These are phyloP conservation scores for Phytomonas serpens DNA, from an alignment of 208 protist species.

Conservation along the genomic window DNA sequence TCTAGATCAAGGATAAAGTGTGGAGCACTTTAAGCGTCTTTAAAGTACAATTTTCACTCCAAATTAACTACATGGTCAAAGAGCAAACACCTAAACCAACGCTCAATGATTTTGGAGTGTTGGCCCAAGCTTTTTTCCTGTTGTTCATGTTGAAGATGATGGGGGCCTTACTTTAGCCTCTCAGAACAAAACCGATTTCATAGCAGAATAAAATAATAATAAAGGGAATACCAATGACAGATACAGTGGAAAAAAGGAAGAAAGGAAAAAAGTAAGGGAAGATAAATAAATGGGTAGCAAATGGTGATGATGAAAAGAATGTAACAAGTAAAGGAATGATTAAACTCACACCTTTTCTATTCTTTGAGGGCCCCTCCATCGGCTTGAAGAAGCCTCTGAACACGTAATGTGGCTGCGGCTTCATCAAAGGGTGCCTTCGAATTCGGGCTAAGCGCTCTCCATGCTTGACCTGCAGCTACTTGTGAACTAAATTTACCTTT, in stretches of 20 bases:
- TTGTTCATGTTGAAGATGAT: background rate
- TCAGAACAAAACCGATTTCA: background rate
- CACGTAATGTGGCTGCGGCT: slow-evolving; percentile 36
- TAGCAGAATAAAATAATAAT: slow-evolving; percentile 6
- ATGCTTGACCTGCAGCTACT: slow-evolving; percentile 20
- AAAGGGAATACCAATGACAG: background rate
- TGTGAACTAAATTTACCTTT: slow-evolving; percentile 11
- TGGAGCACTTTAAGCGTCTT: background rate
- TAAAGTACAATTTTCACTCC: background rate
- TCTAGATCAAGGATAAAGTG: background rate
- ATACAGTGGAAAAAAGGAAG: background rate
- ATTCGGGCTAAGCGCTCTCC: slow-evolving; percentile 28
- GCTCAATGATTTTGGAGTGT: background rate
- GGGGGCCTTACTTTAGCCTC: background rate
- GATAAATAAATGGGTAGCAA: background rate
- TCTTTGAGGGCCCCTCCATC: background rate
- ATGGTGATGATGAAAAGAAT: background rate
- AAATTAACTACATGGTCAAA: background rate
- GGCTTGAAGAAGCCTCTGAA: slow-evolving; percentile 6
- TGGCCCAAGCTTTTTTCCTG: background rate
- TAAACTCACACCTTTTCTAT: background rate
- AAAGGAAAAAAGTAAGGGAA: slow-evolving; percentile 10
- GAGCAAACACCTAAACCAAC: background rate
- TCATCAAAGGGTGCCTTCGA: slow-evolving; percentile 56
- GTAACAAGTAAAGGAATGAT: too few species aligned